Evolutionary conservation across 495 filamentous ascomycete genomes (phyloP).

Genomic region (Astrothelium subdiscretum): DNA sequence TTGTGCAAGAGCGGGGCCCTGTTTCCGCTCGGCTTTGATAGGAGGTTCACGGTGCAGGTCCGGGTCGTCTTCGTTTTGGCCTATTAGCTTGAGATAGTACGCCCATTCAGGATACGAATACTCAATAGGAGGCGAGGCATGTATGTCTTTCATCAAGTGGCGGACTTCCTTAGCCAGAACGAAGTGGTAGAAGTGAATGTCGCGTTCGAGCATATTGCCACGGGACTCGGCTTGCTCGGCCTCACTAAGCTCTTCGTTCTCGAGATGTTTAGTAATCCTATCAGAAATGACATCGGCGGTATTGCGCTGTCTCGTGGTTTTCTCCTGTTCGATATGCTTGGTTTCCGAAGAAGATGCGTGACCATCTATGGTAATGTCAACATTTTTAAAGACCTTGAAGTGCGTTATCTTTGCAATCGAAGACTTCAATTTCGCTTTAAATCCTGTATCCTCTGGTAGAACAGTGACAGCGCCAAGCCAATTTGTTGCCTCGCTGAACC

Average conservation of each 20-base stretch:
- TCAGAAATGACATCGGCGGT: not conserved
- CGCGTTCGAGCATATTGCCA: slow-evolving; percentile 34
- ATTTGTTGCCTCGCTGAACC: slow-evolving; percentile 55
- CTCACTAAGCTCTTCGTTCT: slow-evolving; percentile 28
- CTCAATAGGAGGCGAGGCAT: slow-evolving; percentile 45
- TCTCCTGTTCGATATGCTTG: not conserved
- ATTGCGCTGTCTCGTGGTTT: not conserved
- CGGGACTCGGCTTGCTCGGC: slow-evolving; percentile 30
- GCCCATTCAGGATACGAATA: slow-evolving; percentile 78
- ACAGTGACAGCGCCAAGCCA: slow-evolving; percentile 64
- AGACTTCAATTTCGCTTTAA: slow-evolving; percentile 15
- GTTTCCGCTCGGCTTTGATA: not conserved
- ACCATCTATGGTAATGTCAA: not conserved
- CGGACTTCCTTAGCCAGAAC: slow-evolving; percentile 56
- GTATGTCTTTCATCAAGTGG: slow-evolving; percentile 53
- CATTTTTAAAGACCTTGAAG: not conserved
- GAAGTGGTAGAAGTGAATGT: slow-evolving; percentile 52
- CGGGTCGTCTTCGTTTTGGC: slow-evolving; percentile 47
- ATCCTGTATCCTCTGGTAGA: slow-evolving; percentile 53
- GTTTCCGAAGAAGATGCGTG: not conserved
- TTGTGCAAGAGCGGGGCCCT: not conserved
- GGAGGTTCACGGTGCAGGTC: not conserved
- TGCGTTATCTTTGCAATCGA: slow-evolving; percentile 13
- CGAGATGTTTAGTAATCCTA: not conserved
- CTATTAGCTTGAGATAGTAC: slow-evolving; percentile 64